Evolutionary conservation across 495 filamentous ascomycete species (phyloP).

Genomic region (Daldinia vernicosa): DNA sequence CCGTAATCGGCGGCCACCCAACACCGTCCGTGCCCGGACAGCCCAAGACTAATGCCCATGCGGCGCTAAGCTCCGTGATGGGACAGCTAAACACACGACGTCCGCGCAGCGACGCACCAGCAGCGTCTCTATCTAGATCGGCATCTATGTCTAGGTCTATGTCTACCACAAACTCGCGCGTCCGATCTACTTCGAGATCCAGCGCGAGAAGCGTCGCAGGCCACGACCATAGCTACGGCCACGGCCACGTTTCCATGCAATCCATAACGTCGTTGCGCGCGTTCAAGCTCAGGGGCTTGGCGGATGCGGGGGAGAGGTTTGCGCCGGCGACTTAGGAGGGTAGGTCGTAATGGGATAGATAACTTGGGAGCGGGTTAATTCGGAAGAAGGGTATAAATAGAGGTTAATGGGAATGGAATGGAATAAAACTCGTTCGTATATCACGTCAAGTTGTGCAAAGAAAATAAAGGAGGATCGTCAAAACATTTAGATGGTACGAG

Average conservation of each 20-base stretch:
- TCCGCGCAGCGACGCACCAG: conserved; percentile 5
- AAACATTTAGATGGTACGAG: too few relatives aligned
- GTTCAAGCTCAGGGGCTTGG: conserved; percentile 32
- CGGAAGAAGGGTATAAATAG: not conserved
- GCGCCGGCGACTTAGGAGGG: conserved; percentile 8
- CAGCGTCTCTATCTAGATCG: not conserved
- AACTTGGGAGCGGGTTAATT: not conserved
- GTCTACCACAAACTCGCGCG: not conserved
- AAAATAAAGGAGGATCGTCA: too few relatives aligned
- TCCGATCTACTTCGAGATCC: conserved; percentile 23
- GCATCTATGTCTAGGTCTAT: not conserved
- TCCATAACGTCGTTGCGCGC: conserved; percentile 38
- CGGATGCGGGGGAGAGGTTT: conserved; percentile 31
- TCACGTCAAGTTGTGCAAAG: too few relatives aligned
- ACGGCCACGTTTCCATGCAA: conserved; percentile 25
- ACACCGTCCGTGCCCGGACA: conserved; percentile 20
- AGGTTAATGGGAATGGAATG: too few relatives aligned
- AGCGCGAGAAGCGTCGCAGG: conserved; percentile 25
- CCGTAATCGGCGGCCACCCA: conserved; percentile 30
- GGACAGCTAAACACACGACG: conserved; percentile 25
- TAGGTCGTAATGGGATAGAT: too few relatives aligned
- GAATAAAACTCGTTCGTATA: too few relatives aligned
- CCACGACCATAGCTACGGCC: conserved; percentile 18
- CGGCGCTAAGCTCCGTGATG: conserved; percentile 22
- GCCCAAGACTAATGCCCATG: conserved; percentile 13